Base-by-base conservation (phyloP, 805 yeast genomes). In the Kazachstania psychrophila region DNA sequence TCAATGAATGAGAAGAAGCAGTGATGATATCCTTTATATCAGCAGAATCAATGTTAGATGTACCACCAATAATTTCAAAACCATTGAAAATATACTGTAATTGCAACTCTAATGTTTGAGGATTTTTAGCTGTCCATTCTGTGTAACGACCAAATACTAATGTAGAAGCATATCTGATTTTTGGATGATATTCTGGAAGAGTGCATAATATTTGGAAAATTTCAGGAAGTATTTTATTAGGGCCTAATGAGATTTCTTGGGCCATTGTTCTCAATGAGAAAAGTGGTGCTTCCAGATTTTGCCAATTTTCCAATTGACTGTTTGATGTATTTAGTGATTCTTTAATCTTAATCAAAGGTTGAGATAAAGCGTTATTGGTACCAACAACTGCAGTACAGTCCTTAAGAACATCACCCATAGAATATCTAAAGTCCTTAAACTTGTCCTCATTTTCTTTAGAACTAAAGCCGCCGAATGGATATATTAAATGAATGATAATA, bases 391-490 rank as follows among this genome's bases (percentile, higher is more conserved):
- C 83, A 48, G 96, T 84, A 64, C 97, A 87, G 55, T 87, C 95
- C 54, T 94, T 94, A 43, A 92, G 64, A n/a, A 89, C 95, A 57
- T 92, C 97, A 26, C 97, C 97, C 83, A 92, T 84, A 39, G 86
- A 95, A 60, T 92, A 92, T 52, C 99, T 72, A 61, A 89, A 92
- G 41, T 86, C 94, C 51, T 84, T 78, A 58, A 92, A 92, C 58
- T 86, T 84, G 54, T 94, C 98, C 54, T 87, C 95, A 38, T 75
- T 81, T 54, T 86, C 96, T 46, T 83, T 86, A 30, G 71, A 70
- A 18, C 69, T 69, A 49, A 89, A 89, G 14, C 57, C 58, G 11
- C 64, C 66, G 26, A 61, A 55, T 14, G 96, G 97, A 57, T 88
- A 88, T 40, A 75, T 73, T 43, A 92, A 66, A 52, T 82, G 94